Base-by-base conservation (phyloP, 805 yeast genomes). In the Kazachstania viticola region DNA sequence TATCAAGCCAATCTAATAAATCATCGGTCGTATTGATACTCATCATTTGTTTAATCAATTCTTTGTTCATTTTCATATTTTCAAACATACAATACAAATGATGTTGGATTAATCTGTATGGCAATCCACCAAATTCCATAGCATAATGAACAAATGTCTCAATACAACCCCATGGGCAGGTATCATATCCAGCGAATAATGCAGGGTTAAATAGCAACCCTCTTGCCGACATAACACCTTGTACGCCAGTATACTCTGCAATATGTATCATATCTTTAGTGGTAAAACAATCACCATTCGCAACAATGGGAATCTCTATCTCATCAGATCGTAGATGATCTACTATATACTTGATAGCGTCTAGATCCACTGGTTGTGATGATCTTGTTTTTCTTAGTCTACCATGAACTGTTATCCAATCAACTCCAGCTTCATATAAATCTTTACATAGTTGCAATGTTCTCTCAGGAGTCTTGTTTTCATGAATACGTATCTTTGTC, bases 191-290 rank as follows among this genome's bases (percentile, higher is more conserved):
- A 2, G 80, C 71, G 58, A 91, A 91, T 41, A 91, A 47, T 0
- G 87, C 94, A 0, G 98, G 98, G 52, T 91, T 91, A 18, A 71
- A 62, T 31, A 91, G 59, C 3, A 83, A 62, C 0, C 98, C 98
- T 39, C 98, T 62, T 1, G 82, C 98, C 3, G 96, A 79, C 98
- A 91, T 91, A 6, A 91, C 80, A 6, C 97, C 98, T 51, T 83
- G 91, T 25, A 74, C 84, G 1, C 79, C 79, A 0, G 97, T 85
- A 31, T 52, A 51, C 9, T 68, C 59, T 0, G 73, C 71, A 17
- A 88, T 87, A 14, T 53, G 49, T 27, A 61, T 46, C n/a, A 80
- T 77, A 50, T 84, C 95, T 13, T 64, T 60, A 16, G 74, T 57
- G 0, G 69, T 50, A 47, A 79, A 79, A 48, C 94, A 87, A 56